phyloP scores from a whole-genome alignment of 2,329 filamentous ascomycete genomes.

The Mollisia scopiformis region DNA sequence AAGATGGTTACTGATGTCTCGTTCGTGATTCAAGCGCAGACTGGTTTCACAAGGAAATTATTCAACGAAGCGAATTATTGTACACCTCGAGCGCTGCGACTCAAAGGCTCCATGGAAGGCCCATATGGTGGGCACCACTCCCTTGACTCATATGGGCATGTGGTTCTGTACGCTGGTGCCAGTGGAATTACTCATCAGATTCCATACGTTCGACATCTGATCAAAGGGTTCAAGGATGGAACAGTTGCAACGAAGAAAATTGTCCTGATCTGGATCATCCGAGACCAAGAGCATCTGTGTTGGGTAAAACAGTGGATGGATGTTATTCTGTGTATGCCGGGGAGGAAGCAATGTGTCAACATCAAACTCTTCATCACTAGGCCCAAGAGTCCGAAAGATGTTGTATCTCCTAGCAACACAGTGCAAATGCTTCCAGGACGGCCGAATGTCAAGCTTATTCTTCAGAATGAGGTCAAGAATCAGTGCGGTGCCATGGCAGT shows the following conservation, averaged over 20 bases:
- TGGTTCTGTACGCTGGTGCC: conserved; percentile 87
- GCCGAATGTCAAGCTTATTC: conserved; percentile 78
- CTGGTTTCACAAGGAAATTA: conserved; percentile 83
- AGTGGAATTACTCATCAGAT: conserved; percentile 96
- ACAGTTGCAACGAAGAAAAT: conserved; percentile 81
- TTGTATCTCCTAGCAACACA: conserved; percentile 73
- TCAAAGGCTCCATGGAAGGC: conserved; percentile 76
- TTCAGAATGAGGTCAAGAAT: conserved; percentile 79
- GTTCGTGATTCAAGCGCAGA: conserved; percentile 85
- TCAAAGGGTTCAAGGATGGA: conserved; percentile 68
- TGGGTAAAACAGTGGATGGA: conserved; percentile 92
- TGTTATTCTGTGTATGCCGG: conserved; percentile 74
- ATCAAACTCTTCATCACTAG: conserved; percentile 91
- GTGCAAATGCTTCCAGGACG: conserved; percentile 93
- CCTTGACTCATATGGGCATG: conserved; percentile 90
- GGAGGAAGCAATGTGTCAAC: conserved; percentile 79
- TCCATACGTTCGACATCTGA: conserved; percentile 79
- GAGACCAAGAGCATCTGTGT: conserved; percentile 84
- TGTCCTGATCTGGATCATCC: conserved; percentile 90
- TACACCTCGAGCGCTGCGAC: conserved; percentile 8
- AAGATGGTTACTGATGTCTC: conserved; percentile 60
- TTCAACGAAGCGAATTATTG: conserved; percentile 65
- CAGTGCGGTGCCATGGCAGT: conserved; percentile 90
- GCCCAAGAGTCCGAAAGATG: conserved; percentile 77
- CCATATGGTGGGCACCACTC: conserved; percentile 85